Conservation (phyloP, 345 rosid species). For the Rhizophora apiculata region DNA sequence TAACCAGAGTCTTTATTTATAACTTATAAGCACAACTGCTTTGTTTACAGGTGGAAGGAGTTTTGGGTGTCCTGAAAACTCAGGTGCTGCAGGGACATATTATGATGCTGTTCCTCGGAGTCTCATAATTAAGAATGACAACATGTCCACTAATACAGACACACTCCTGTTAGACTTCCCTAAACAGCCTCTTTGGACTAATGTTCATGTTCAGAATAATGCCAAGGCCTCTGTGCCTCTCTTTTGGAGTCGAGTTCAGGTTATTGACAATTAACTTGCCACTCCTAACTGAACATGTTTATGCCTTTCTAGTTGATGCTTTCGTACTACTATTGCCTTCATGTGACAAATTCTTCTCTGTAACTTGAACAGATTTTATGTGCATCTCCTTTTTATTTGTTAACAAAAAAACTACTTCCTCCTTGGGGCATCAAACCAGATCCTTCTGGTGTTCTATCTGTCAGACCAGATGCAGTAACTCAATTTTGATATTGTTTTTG, state of each 20-base stretch:
- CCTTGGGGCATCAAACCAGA: no score
- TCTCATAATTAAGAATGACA: conserved; percentile 52
- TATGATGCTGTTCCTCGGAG: conserved; percentile 75
- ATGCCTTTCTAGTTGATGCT: not conserved
- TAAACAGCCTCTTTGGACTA: conserved; percentile 67
- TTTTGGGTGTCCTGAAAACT: conserved; percentile 53
- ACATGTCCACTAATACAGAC: conserved; percentile 60
- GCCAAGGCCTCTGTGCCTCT: conserved; percentile 71
- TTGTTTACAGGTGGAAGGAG: conserved; percentile 55
- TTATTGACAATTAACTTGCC: conserved; percentile 21
- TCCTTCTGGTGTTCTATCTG: no score
- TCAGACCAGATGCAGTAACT: no score
- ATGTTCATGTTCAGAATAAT: conserved; percentile 45
- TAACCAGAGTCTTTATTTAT: not conserved
- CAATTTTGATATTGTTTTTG: no score
- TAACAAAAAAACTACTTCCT: no score
- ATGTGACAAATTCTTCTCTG: no score
- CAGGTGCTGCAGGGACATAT: conserved; percentile 77
- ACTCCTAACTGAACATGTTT: conserved; percentile 8
- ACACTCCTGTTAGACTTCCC: conserved; percentile 67
- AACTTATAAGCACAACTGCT: conserved; percentile 1
- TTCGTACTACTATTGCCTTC: no score
- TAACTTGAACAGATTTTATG: no score
- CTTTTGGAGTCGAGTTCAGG: conserved; percentile 79
- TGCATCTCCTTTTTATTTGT: no score